A percentile compares a stretch with the other conserved stretches of the same genome.
These are phyloP conservation scores for Dictyostelium brefeldianum DNA, from an alignment of 78 protist species.

Conservation along the genomic window DNA sequence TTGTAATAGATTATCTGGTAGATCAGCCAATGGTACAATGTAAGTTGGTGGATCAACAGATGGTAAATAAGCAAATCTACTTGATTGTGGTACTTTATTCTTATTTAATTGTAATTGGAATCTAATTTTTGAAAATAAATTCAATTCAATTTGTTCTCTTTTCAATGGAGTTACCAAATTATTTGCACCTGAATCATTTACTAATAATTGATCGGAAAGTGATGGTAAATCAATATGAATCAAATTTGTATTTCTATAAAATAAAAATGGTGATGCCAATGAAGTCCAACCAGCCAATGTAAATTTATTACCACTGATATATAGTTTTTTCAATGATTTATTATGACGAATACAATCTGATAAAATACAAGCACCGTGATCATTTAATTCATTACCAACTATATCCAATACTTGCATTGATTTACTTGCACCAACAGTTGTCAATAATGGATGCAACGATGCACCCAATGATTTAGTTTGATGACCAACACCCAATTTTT, in stretches of 20 bases:
- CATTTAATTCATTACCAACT: conserved; percentile 63
- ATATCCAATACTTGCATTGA: conserved; percentile 39
- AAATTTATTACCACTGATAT: conserved; percentile 48
- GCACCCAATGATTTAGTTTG: neutral
- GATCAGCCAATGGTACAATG: conserved; percentile 18
- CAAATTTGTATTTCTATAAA: conserved; percentile 41
- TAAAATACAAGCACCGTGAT: conserved; percentile 73
- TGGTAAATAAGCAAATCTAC: conserved; percentile 46
- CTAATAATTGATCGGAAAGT: neutral
- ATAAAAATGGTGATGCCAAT: conserved; percentile 42
- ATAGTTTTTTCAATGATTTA: conserved; percentile 30
- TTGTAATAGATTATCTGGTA: conserved; percentile 36
- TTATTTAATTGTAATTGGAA: conserved; percentile 31
- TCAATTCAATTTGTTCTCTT: conserved; percentile 31
- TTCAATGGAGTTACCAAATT: neutral
- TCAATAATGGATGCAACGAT: conserved; percentile 28
- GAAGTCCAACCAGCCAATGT: conserved; percentile 53
- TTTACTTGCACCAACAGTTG: conserved; percentile 6
- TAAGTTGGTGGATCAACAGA: conserved; percentile 44
- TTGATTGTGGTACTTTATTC: conserved; percentile 32
- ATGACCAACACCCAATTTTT: conserved; percentile 26
- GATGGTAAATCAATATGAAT: conserved; percentile 20
- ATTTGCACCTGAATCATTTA: neutral
- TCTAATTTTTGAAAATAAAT: conserved; percentile 11
- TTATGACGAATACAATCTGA: conserved; percentile 47